Base-by-base conservation (phyloP, 2,329 filamentous ascomycete species). In the Leptosphaerulina australis region DNA sequence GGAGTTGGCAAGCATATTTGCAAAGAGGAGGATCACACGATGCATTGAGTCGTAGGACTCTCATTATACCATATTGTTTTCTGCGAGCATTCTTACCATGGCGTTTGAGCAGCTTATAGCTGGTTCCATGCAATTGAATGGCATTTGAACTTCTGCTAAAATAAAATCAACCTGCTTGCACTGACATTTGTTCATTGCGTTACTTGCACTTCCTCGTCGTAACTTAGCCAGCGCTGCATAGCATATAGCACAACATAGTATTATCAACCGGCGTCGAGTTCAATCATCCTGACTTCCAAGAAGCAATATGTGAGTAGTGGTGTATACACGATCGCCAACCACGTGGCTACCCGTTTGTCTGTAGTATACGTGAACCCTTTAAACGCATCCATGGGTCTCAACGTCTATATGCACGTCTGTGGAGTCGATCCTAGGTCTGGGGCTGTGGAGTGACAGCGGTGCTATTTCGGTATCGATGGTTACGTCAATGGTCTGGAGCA, bases 21-120 rank as follows among this genome's bases (percentile, higher is more conserved):
- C 49, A 56, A 52, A 55, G 51, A 51, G 44, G 55, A 56, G 44
- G 31, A 50, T 50, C 20, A 50, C 53, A 46, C 28, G 40, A 53
- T 40, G 50, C 43, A 47, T 52, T 17, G 55, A 46, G 44, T 40
- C 44, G 21, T 29, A 51, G 41, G 48, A 43, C 48, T 47, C 49
- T 50, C 37, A 54, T 59, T 64, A 68, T 67, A 67, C 64, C 66
- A 70, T 53, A 65, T 69, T 63, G 45, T 50, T 66, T 55, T 51
- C 48, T 45, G 55, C 31, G 49, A 59, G 56, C 55, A 62, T 62
- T 60, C 21, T 51, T 62, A 57, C 10, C 24, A 18, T 50, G 54
- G 55, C 54, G 50, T 47, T 46, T 47, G 47, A 34, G 36, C 44
- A 47, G 39, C 45, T 26, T 41, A 48, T 58, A 59, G 56, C 44